Conservation (phyloP, 345 rosid species). For the Viola odorata region DNA sequence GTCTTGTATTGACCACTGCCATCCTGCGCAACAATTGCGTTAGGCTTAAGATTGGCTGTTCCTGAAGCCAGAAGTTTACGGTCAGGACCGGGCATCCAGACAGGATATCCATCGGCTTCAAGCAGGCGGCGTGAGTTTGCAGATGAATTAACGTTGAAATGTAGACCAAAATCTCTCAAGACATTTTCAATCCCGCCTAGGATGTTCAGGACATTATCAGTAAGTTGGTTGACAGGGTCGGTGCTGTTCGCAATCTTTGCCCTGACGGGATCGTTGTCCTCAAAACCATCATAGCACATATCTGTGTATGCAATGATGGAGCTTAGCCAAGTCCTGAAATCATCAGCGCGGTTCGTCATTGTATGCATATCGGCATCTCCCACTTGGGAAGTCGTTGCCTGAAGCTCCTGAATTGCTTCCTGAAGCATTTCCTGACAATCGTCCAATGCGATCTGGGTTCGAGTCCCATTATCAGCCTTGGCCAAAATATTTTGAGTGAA, state of each 20-base stretch:
- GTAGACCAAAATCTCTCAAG: slow-evolving; percentile 9
- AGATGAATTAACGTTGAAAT: neutral
- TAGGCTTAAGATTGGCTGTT: slow-evolving; percentile 1
- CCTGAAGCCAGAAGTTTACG: slow-evolving; percentile 10
- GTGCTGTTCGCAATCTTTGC: slow-evolving; percentile 2
- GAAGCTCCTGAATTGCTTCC: slow-evolving; percentile 13
- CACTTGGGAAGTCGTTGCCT: slow-evolving; percentile 9
- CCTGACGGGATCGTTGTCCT: neutral
- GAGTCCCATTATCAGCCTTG: neutral
- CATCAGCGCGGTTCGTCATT: slow-evolving; percentile 7
- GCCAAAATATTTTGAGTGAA: slow-evolving; percentile 13
- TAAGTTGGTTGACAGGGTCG: slow-evolving; percentile 11
- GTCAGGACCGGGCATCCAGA: slow-evolving; percentile 19
- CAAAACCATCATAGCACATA: slow-evolving; percentile 24
- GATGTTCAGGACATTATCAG: slow-evolving; percentile 20
- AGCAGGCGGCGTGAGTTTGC: slow-evolving; percentile 6
- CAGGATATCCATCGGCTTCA: slow-evolving; percentile 14
- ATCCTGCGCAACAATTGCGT: slow-evolving; percentile 23
- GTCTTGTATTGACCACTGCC: slow-evolving; percentile 25
- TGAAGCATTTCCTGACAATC: slow-evolving; percentile 23
- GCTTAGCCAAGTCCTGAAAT: slow-evolving; percentile 21
- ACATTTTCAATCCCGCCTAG: slow-evolving; percentile 12
- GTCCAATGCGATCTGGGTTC: slow-evolving; percentile 11
- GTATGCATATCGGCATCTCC: neutral
- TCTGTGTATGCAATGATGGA: slow-evolving; percentile 20